Percentiles rank a stretch among this genome's conserved stretches.
Conservation (phyloP, 2,329 filamentous ascomycete species). For the Hypoxylon sp. region DNA sequence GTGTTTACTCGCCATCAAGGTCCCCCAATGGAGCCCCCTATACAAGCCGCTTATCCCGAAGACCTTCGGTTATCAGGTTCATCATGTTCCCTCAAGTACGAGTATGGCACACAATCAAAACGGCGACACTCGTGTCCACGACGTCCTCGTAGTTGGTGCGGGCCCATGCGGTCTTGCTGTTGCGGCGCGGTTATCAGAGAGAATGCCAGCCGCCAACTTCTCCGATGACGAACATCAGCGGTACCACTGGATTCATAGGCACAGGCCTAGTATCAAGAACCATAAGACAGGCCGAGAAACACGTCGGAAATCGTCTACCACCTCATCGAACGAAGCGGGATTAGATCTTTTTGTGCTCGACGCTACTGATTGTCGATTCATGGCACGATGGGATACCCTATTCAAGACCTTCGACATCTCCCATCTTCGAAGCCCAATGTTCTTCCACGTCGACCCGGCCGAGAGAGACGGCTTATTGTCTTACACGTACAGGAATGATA, state of each 20-base stretch:
- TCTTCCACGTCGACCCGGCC: constrained; percentile 82
- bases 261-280: constrained; percentile 70
- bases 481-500: constrained; percentile 70
- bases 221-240: constrained; percentile 85
- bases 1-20: constrained; percentile 36
- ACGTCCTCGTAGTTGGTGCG: constrained; percentile 79
- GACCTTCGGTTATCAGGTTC: not conserved
- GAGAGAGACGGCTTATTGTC: constrained; percentile 80
- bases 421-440: constrained; percentile 82
- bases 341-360: constrained; percentile 73
- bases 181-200: constrained; percentile 77
- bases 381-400: constrained; percentile 76
- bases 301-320: constrained; percentile 49
- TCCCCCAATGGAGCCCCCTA: constrained; percentile 17
- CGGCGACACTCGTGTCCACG: constrained; percentile 59
- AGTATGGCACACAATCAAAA: constrained; percentile 34
- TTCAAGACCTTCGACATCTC: constrained; percentile 77
- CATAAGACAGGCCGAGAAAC: constrained; percentile 55
- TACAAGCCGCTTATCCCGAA: constrained; percentile 1
- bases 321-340: constrained; percentile 35
- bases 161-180: constrained; percentile 81
- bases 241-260: constrained; percentile 81
- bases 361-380: constrained; percentile 71
- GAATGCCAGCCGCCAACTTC: constrained; percentile 81
- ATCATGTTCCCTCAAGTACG: not conserved